These are phyloP conservation scores for Mikania micrantha DNA, from an alignment of 129 eudicot genomes.

Conservation along the genomic window DNA sequence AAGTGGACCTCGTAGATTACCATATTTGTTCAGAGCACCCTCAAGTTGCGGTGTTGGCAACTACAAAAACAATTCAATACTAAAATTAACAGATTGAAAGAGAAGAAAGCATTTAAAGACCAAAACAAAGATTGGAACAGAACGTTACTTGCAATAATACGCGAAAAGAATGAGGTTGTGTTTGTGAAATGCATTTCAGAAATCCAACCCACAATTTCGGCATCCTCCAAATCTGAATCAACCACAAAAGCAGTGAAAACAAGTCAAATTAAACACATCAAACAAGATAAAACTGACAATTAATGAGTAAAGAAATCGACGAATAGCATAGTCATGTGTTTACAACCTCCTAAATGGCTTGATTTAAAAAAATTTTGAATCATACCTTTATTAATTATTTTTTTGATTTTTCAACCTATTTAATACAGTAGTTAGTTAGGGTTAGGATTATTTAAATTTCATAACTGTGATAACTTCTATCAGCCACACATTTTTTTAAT, in stretches of 20 bases:
- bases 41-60: slow-evolving; percentile 89
- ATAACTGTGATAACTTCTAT: too few species aligned
- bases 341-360: not conserved
- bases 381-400: too few species aligned
- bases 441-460: too few species aligned
- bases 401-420: too few species aligned
- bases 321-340: too few species aligned
- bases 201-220: slow-evolving; percentile 95
- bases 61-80: slow-evolving; percentile 43
- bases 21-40: slow-evolving; percentile 71
- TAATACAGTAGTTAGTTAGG: too few species aligned
- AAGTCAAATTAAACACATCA: not conserved
- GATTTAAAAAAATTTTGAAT: not conserved
- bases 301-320: not conserved
- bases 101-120: not conserved
- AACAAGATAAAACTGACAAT: not conserved
- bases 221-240: slow-evolving; percentile 81
- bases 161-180: slow-evolving; percentile 86
- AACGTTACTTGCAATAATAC: slow-evolving; percentile 73
- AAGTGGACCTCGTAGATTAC: slow-evolving; percentile 59
- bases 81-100: not conserved
- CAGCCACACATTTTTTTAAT: too few species aligned
- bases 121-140: not conserved
- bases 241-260: slow-evolving; percentile 10
- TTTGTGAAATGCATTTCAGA: slow-evolving; percentile 87